Percentiles rank a stretch among this genome's conserved stretches.
Evolutionary conservation across 495 filamentous ascomycete species (phyloP).

Genomic region (Aspergillus taichungensis): DNA sequence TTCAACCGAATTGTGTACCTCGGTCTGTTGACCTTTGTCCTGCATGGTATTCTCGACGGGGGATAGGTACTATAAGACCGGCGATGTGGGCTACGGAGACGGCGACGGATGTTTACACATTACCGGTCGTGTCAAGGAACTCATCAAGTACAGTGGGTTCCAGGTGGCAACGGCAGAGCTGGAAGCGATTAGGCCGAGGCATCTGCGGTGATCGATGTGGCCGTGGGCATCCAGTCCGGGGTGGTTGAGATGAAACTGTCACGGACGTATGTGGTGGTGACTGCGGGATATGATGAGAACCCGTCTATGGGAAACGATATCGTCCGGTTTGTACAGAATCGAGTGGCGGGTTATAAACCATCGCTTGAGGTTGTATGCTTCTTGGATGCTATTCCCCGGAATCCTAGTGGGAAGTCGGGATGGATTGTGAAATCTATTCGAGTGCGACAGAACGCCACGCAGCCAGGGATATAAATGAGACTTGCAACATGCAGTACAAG

Average conservation of each 20-base stretch:
- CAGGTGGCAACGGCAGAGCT: conserved; percentile 25
- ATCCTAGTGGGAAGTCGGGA: conserved; percentile 68
- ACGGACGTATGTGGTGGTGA: conserved; percentile 58
- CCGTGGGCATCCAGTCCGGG: conserved; percentile 43
- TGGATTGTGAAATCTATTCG: too few species aligned
- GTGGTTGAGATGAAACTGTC: conserved; percentile 63
- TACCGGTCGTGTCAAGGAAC: conserved; percentile 28
- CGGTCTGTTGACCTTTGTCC: conserved; percentile 55
- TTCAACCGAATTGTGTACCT: conserved; percentile 48
- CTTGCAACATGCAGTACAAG: too few species aligned
- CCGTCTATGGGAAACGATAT: conserved; percentile 45
- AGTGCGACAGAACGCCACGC: too few species aligned
- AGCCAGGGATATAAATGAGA: too few species aligned
- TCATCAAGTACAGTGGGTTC: conserved; percentile 33
- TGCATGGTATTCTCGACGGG: conserved; percentile 45
- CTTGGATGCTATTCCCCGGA: conserved; percentile 65
- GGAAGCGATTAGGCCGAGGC: conserved; percentile 17
- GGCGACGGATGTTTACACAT: conserved; percentile 21
- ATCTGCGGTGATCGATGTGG: conserved; percentile 19
- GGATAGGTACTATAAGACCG: conserved; percentile 44
- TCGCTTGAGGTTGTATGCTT: conserved; percentile 66
- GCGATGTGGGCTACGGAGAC: conserved; percentile 45
- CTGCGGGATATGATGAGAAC: conserved; percentile 13
- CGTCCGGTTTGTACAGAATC: conserved; percentile 39
- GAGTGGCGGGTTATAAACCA: conserved; percentile 55